Evolutionary conservation across 148 eudicot species (phyloP), one percentile per base, ranked within the genome.

Genomic region (Fagopyrum homotropicum): DNA sequence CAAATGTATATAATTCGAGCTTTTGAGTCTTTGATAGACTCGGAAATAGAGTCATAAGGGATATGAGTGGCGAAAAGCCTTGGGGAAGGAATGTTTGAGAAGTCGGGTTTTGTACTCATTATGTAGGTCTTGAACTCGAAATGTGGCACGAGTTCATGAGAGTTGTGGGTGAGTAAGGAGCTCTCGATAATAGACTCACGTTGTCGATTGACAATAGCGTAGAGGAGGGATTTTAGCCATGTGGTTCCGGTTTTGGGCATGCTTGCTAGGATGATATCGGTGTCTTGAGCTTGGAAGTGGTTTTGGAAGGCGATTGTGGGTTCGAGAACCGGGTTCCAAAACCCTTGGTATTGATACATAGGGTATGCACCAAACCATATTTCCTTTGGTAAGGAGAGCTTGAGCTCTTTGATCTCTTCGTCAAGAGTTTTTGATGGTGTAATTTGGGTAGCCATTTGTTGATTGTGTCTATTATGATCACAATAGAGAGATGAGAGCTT

Each of bases 161-260:
- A 75, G 69, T 82, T 82, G 75, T 79, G 84, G 9, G 75, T 49
- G 51, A 82, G 84, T 43, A 82, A 45, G 29, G 84, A 76, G 71
- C 35, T 29, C n/a, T 45, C 22, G 16, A 77, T 72, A 49, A 61
- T 48, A n/a, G 69, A 51, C 43, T 75, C 56, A 2, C 22, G 59
- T 63, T 17, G 49, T 7, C 84, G 40, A 14, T 75, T 78, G 66
- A 19, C 19, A 30, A 78, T 55, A 12, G 84, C 46, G 46, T 50
- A 82, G 49, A 82, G 9, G 7, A 82, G 72, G 54, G 84, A 57
- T 73, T 82, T 82, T 52, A 82, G 79, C 81, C 81, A 79, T 12
- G 81, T 82, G 2, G 81, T 82, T 15, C 84, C 79, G 16, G 84
- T 78, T 79, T 82, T 82, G 2, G 81, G 81, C 61, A 75, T 35